phyloP scores from a whole-genome alignment of 2,329 filamentous ascomycete genomes.

The Botrytis medusae region DNA sequence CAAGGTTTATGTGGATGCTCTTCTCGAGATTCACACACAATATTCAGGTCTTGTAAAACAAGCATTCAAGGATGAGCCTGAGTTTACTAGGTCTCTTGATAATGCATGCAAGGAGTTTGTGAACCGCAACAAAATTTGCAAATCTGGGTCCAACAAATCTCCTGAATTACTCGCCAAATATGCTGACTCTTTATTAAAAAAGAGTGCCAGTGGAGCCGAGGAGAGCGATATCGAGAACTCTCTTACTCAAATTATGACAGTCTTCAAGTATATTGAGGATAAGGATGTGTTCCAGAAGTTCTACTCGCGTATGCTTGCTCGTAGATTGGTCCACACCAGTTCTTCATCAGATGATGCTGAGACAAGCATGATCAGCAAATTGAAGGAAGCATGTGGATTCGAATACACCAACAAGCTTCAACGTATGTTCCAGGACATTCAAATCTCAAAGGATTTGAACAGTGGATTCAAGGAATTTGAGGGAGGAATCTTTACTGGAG shows the following conservation, averaged over 20 bases:
- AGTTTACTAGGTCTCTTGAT: constrained; percentile 93
- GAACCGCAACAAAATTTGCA: constrained; percentile 96
- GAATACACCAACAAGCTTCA: constrained; percentile 99
- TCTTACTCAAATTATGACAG: constrained; percentile 92
- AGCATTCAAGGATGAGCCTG: constrained; percentile 91
- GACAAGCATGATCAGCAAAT: constrained; percentile 98
- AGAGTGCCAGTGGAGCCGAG: constrained; percentile 88
- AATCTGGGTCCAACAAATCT: constrained; percentile 87
- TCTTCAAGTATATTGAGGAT: constrained; percentile 99
- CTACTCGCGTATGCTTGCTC: constrained; percentile 94
- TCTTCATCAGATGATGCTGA: constrained; percentile 97
- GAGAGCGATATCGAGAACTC: constrained; percentile 91
- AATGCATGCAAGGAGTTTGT: constrained; percentile 98
- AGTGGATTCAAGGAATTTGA: constrained; percentile 80
- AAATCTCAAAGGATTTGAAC: constrained; percentile 97
- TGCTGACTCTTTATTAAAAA: constrained; percentile 87
- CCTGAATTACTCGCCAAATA: constrained; percentile 95
- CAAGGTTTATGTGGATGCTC: constrained; percentile 92
- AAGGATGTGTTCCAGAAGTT: constrained; percentile 99
- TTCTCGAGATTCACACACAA: constrained; percentile 90
- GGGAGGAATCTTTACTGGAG: constrained; percentile 60
- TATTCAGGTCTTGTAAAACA: constrained; percentile 89
- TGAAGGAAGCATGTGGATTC: constrained; percentile 97
- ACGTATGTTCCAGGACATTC: constrained; percentile 99
- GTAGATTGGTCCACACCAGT: constrained; percentile 89